A percentile compares a stretch with the other conserved stretches of the same genome.
Evolutionary conservation across 495 filamentous ascomycete species (phyloP).

Genomic region (Tricharina praecox): DNA sequence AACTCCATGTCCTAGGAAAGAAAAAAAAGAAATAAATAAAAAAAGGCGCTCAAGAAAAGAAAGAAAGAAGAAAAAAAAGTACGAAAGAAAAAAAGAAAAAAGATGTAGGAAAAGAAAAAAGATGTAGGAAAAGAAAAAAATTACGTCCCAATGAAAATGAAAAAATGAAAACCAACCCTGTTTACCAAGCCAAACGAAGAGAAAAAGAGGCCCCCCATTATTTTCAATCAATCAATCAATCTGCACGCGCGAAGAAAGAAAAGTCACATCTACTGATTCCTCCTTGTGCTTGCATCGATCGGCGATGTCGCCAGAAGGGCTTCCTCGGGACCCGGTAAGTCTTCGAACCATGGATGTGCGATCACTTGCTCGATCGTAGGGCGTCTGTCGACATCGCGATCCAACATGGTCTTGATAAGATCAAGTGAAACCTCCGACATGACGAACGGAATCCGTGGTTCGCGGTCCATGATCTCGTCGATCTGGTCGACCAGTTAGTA

Average conservation of each 20-base stretch:
- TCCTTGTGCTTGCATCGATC: conserved; percentile 16
- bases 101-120: too few species aligned
- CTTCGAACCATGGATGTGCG: conserved; percentile 59
- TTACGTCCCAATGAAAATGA: too few species aligned
- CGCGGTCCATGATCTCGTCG: conserved; percentile 97
- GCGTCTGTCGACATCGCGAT: conserved; percentile 68
- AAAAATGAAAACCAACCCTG: neutral
- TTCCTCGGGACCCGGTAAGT: conserved; percentile 20
- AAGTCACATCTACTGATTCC: too few species aligned
- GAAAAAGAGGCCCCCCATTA: too few species aligned
- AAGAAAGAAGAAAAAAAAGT: too few species aligned
- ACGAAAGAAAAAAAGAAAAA: too few species aligned
- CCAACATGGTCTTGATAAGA: conserved; percentile 74
- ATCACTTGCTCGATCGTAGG: conserved; percentile 70
- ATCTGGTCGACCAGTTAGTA: too few species aligned
- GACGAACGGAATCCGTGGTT: conserved; percentile 75
- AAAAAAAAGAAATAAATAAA: neutral
- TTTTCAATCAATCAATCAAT: too few species aligned
- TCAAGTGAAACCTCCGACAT: conserved; percentile 86
- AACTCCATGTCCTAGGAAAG: neutral
- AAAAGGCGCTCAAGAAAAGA: neutral
- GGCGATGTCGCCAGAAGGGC: conserved; percentile 21
- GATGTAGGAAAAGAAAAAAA: too few species aligned
- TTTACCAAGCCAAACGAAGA: neutral
- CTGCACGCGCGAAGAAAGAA: too few species aligned